Percentiles rank a stretch among this genome's conserved stretches.
Evolutionary conservation across 306 rosid genomes (phyloP).

Genomic region (Gillenia trifoliata): DNA sequence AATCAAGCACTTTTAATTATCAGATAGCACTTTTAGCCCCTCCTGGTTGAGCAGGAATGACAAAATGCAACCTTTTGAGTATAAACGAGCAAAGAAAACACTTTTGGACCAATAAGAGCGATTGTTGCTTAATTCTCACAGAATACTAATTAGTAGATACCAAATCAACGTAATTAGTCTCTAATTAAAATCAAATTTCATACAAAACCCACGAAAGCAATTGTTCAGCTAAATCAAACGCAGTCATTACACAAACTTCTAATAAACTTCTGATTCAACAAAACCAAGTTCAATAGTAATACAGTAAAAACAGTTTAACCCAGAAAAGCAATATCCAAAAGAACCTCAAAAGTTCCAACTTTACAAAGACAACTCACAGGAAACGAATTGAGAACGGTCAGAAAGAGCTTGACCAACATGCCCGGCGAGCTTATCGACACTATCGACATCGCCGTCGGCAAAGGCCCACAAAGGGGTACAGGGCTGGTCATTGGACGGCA

Average conservation of each 20-base stretch:
- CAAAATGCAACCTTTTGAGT: background rate
- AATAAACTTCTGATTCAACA: background rate
- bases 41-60: background rate
- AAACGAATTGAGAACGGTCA: conserved; percentile 32
- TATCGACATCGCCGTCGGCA: conserved; percentile 35
- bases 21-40: background rate
- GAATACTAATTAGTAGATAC: background rate
- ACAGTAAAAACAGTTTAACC: background rate
- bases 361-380: conserved; percentile 46
- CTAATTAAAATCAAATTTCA: background rate
- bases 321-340: background rate
- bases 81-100: background rate
- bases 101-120: background rate
- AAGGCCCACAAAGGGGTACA: conserved; percentile 68
- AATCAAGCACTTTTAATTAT: background rate
- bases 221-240: background rate
- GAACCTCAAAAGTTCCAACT: background rate
- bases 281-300: background rate
- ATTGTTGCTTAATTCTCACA: background rate
- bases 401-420: conserved; percentile 32
- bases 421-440: conserved; percentile 9
- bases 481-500: conserved; percentile 51
- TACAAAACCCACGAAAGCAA: background rate
- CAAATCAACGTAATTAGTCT: background rate
- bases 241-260: background rate